These are phyloP conservation scores for Albatrellus ellisii DNA, from an alignment of 768 basidiomycete species.

Conservation along the genomic window DNA sequence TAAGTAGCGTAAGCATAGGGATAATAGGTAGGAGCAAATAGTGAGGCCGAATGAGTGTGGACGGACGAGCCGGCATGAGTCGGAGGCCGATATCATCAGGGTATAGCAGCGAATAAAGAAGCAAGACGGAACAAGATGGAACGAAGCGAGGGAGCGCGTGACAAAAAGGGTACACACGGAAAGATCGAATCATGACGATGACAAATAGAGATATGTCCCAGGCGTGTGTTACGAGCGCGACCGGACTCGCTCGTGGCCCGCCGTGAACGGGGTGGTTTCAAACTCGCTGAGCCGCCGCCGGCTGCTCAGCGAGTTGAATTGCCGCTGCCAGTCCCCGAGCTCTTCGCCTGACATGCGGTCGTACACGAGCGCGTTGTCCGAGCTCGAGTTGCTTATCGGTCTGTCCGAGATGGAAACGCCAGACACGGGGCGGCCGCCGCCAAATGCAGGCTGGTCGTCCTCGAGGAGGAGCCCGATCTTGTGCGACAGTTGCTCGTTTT, in stretches of 20 bases:
- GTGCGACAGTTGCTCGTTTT: conserved; percentile 84
- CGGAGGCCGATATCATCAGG: conserved; percentile 23
- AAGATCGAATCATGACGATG: conserved; percentile 23
- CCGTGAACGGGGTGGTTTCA: conserved; percentile 36
- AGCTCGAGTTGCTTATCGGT: conserved; percentile 66
- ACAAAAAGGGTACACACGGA: conserved; percentile 20
- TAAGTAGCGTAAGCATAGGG: no score
- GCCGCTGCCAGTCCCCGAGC: conserved; percentile 78
- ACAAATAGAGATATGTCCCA: no score
- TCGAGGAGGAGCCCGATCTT: conserved; percentile 84
- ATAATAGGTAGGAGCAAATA: no score
- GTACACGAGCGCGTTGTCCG: conserved; percentile 60
- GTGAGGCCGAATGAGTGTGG: conserved; percentile 38
- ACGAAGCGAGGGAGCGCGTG: no score
- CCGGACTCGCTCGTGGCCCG: conserved; percentile 41
- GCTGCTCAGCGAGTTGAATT: conserved; percentile 66
- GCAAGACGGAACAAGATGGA: conserved; percentile 17
- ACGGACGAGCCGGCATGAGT: conserved; percentile 28
- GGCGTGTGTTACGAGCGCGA: conserved; percentile 34
- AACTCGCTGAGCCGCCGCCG: conserved; percentile 63
- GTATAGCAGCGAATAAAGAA: conserved; percentile 36
- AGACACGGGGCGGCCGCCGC: conserved; percentile 45
- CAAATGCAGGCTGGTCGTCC: conserved; percentile 68
- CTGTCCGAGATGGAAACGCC: conserved; percentile 37
- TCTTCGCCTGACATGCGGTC: conserved; percentile 47